These are phyloP conservation scores for Trichoderma sp. DNA, from an alignment of 2,329 filamentous ascomycete genomes.

Conservation along the genomic window DNA sequence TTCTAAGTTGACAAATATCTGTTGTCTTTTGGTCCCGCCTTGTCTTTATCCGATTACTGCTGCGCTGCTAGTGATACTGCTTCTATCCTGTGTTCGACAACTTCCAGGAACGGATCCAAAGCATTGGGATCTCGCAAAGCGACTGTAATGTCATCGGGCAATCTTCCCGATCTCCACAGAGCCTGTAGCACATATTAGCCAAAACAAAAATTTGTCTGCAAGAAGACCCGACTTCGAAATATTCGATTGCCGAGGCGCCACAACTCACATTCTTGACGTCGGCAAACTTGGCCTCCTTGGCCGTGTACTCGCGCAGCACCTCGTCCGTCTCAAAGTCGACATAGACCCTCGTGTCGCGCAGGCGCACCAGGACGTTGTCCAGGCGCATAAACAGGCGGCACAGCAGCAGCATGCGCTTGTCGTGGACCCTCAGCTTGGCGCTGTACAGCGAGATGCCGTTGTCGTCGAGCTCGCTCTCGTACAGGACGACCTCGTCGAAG, in stretches of 20 bases:
- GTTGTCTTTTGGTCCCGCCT: background rate
- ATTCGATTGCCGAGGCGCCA: background rate
- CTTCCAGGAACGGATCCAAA: slow-evolving; percentile 64
- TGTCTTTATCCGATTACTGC: background rate
- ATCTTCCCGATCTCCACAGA: slow-evolving; percentile 46
- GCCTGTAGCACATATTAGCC: slow-evolving; percentile 38
- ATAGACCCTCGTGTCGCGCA: slow-evolving; percentile 88
- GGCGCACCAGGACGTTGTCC: slow-evolving; percentile 81
- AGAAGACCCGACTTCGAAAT: background rate
- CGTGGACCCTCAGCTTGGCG: slow-evolving; percentile 92
- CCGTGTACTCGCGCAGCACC: slow-evolving; percentile 85
- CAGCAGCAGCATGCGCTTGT: slow-evolving; percentile 78
- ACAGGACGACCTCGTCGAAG: slow-evolving; percentile 93
- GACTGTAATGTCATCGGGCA: slow-evolving; percentile 70
- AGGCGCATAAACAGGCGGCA: slow-evolving; percentile 87
- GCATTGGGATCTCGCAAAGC: slow-evolving; percentile 77
- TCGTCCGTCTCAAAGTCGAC: slow-evolving; percentile 78
- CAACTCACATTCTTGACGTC: slow-evolving; percentile 63
- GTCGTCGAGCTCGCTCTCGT: slow-evolving; percentile 96
- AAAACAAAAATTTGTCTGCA: background rate
- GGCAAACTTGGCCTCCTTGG: slow-evolving; percentile 78
- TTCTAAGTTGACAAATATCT: background rate
- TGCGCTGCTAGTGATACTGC: slow-evolving; percentile 26
- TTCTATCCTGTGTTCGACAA: slow-evolving; percentile 68
- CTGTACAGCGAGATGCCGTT: slow-evolving; percentile 91